These are phyloP conservation scores for Nemania sp. DNA, from an alignment of 2,329 filamentous ascomycete species.

Conservation along the genomic window DNA sequence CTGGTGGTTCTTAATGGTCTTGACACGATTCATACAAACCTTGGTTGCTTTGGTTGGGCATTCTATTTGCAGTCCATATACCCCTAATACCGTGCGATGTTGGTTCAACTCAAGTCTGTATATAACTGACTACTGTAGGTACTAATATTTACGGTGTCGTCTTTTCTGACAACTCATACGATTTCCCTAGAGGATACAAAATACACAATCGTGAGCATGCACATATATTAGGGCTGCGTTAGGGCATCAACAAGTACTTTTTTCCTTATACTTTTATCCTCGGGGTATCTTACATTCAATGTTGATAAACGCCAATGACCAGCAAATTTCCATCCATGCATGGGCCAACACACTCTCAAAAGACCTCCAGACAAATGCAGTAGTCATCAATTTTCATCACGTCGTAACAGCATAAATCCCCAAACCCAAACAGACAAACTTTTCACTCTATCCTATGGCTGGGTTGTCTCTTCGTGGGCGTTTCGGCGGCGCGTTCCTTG, in stretches of 20 bases:
- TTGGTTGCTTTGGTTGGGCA: conserved; percentile 3
- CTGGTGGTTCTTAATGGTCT: conserved; percentile 13
- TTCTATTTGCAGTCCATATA: conserved; percentile 12
- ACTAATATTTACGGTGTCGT: not conserved
- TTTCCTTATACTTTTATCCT: too few relatives aligned
- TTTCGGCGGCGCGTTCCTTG: conserved; percentile 19
- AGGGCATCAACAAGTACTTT: too few relatives aligned
- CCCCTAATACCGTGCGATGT: conserved; percentile 6
- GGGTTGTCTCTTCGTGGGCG: conserved; percentile 22
- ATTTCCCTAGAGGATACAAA: too few relatives aligned
- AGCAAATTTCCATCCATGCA: not conserved
- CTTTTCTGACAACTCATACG: too few relatives aligned
- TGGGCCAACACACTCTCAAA: too few relatives aligned
- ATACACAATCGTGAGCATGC: too few relatives aligned
- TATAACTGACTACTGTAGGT: not conserved
- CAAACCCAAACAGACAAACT: not conserved
- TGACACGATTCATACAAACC: not conserved
- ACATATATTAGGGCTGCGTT: not conserved
- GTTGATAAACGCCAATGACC: conserved; percentile 8
- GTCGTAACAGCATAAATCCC: not conserved
- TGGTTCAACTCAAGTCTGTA: not conserved
- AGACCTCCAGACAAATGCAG: conserved; percentile 1
- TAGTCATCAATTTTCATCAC: conserved; percentile 7
- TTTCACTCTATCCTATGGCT: not conserved
- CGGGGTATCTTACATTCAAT: conserved; percentile 23